Conservation (phyloP, 1,284 basidiomycete genomes). For the Porodaedalea pini region DNA sequence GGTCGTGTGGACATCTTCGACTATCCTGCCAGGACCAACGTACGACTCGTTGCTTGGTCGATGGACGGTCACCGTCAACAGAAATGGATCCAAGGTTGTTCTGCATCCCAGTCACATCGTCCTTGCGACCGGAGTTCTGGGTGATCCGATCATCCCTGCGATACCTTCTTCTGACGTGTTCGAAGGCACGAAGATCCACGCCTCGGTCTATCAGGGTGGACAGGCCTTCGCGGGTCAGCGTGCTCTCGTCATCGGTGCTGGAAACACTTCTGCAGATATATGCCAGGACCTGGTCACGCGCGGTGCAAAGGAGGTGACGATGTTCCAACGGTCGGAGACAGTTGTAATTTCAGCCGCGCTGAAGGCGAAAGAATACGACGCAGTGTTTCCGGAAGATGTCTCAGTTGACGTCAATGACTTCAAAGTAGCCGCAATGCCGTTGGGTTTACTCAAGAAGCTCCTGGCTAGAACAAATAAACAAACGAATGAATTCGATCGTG, state of each 20-base stretch:
- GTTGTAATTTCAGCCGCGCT: slow-evolving; percentile 26
- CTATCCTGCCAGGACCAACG: slow-evolving; percentile 12
- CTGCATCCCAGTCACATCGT: slow-evolving; percentile 37
- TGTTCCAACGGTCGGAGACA: slow-evolving; percentile 40
- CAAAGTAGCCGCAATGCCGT: slow-evolving; percentile 37
- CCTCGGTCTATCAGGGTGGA: slow-evolving; percentile 31
- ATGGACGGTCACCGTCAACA: slow-evolving; percentile 33
- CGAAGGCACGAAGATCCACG: slow-evolving; percentile 32
- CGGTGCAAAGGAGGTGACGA: slow-evolving; percentile 34
- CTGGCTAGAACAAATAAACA: slow-evolving; percentile 30
- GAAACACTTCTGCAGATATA: slow-evolving; percentile 37
- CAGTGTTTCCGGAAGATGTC: slow-evolving; percentile 38
- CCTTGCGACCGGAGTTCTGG: slow-evolving; percentile 35
- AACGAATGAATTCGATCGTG: slow-evolving; percentile 31
- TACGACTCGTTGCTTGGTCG: slow-evolving; percentile 30
- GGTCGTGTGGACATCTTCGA: slow-evolving; percentile 21
- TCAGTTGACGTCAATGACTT: slow-evolving; percentile 45
- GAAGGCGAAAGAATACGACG: slow-evolving; percentile 26
- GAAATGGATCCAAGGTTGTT: slow-evolving; percentile 28
- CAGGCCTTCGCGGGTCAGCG: slow-evolving; percentile 31
- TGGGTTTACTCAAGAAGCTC: slow-evolving; percentile 35
- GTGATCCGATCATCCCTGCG: slow-evolving; percentile 31
- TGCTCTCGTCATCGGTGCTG: slow-evolving; percentile 40
- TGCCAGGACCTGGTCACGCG: slow-evolving; percentile 35
- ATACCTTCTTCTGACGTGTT: slow-evolving; percentile 29